Conservation (phyloP, 2,329 filamentous ascomycete genomes). For the Parafenestella ontariensis region DNA sequence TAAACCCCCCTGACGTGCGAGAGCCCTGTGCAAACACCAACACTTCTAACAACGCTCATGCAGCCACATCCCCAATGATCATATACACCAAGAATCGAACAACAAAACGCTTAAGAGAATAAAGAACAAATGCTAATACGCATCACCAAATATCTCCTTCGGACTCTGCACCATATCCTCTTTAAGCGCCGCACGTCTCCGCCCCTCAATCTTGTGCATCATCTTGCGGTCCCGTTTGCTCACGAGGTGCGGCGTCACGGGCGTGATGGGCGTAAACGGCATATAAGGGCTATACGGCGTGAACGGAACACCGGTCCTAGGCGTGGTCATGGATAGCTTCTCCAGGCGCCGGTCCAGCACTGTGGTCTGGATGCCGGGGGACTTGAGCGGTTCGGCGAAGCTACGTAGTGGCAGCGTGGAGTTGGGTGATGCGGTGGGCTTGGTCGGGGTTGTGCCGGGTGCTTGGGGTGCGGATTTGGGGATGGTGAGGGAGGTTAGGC, state of each 20-base stretch:
- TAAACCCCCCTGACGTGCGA: too few relatives aligned
- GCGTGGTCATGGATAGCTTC: conserved; percentile 52
- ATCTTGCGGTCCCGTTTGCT: conserved; percentile 74
- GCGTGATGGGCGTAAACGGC: conserved; percentile 76
- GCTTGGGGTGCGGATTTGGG: not conserved
- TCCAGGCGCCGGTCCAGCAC: conserved; percentile 50
- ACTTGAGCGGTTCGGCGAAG: conserved; percentile 34
- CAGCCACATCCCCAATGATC: too few relatives aligned
- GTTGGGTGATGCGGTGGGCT: conserved; percentile 19
- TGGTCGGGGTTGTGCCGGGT: conserved; percentile 17
- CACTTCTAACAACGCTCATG: too few relatives aligned
- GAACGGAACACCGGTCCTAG: conserved; percentile 64
- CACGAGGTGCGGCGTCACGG: conserved; percentile 77
- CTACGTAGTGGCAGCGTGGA: conserved; percentile 46
- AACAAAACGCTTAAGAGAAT: not conserved
- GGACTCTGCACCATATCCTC: conserved; percentile 47
- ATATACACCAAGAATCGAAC: not conserved
- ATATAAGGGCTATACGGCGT: conserved; percentile 83
- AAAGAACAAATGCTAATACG: conserved; percentile 27
- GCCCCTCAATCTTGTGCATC: conserved; percentile 69
- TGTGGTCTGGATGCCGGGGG: conserved; percentile 52
- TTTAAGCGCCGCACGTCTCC: conserved; percentile 62
- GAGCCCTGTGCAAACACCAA: too few relatives aligned
- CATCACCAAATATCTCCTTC: conserved; percentile 49
- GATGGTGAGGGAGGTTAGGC: conserved; percentile 19